These are phyloP conservation scores for Penicillium dipodomyicola DNA, from an alignment of 495 filamentous ascomycete species.

Conservation along the genomic window DNA sequence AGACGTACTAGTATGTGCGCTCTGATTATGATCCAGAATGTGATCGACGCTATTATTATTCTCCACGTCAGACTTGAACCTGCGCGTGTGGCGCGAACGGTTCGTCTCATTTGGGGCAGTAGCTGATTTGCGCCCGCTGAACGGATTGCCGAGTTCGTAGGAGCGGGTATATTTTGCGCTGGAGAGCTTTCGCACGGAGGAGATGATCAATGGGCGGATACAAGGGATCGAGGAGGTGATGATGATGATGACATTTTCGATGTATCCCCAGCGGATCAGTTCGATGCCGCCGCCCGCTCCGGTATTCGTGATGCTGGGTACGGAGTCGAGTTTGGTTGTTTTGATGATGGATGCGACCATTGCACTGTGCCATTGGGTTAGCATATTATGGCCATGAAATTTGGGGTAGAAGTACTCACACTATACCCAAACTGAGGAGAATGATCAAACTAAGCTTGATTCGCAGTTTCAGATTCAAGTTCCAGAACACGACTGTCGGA, in stretches of 20 bases:
- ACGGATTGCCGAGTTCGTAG: slow-evolving; percentile 34
- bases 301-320: slow-evolving; percentile 36
- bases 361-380: slow-evolving; percentile 24
- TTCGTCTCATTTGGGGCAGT: slow-evolving; percentile 14
- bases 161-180: slow-evolving; percentile 28
- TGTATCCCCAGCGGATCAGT: slow-evolving; percentile 37
- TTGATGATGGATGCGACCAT: slow-evolving; percentile 46
- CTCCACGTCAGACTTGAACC: slow-evolving; percentile 24
- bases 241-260: slow-evolving; percentile 37
- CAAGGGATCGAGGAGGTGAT: slow-evolving; percentile 38
- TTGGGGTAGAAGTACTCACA: slow-evolving; percentile 24
- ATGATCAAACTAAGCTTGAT: slow-evolving; percentile 41
- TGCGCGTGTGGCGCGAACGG: slow-evolving; percentile 16
- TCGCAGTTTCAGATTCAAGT: slow-evolving; percentile 38
- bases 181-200: slow-evolving; percentile 41
- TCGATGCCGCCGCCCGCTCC: slow-evolving; percentile 28
- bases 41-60: slow-evolving; percentile 32
- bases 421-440: slow-evolving; percentile 41
- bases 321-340: slow-evolving; percentile 36
- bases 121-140: slow-evolving; percentile 18
- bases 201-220: slow-evolving; percentile 36
- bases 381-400: not conserved
- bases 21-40: slow-evolving; percentile 26
- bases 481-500: slow-evolving; percentile 45
- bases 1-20: slow-evolving; percentile 15